phyloP scores from a whole-genome alignment of 2,329 filamentous ascomycete species.

The Penicillium freii region DNA sequence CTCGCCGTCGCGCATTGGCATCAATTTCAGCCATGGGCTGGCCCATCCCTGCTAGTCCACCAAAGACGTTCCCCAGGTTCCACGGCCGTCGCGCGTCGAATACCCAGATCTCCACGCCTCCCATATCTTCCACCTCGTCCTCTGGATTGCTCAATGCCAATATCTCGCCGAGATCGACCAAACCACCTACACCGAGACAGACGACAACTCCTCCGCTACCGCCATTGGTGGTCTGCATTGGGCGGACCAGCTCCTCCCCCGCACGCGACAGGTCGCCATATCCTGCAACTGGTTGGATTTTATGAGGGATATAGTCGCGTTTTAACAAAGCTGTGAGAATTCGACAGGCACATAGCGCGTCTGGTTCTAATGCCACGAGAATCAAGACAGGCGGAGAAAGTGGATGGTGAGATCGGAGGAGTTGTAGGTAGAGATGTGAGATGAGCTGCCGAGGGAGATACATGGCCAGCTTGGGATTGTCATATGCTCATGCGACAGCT shows the following conservation, averaged over 20 bases:
- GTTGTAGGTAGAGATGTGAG: slow-evolving; percentile 85
- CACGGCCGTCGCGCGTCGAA: slow-evolving; percentile 88
- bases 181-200: slow-evolving; percentile 86
- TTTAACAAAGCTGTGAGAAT: slow-evolving; percentile 92
- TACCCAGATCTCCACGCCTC: slow-evolving; percentile 92
- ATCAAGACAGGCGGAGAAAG: slow-evolving; percentile 87
- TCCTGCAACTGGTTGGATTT: slow-evolving; percentile 90
- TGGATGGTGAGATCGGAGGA: slow-evolving; percentile 82
- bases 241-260: slow-evolving; percentile 73
- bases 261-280: slow-evolving; percentile 84
- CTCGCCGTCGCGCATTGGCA: slow-evolving; percentile 47
- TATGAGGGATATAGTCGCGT: slow-evolving; percentile 95
- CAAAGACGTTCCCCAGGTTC: slow-evolving; percentile 94
- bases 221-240: slow-evolving; percentile 81
- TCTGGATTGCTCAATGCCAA: slow-evolving; percentile 73
- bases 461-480: slow-evolving; percentile 56
- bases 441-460: slow-evolving; percentile 90
- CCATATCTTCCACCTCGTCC: slow-evolving; percentile 61
- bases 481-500: slow-evolving; percentile 20
- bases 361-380: slow-evolving; percentile 88
- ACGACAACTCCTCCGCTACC: slow-evolving; percentile 86
- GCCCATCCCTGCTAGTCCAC: slow-evolving; percentile 59
- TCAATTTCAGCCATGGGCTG: slow-evolving; percentile 50
- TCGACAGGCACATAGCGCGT: slow-evolving; percentile 91
- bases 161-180: slow-evolving; percentile 80